A percentile compares a stretch with the other conserved stretches of the same genome.
These are phyloP conservation scores for Cyclospora cayetanensis DNA, from an alignment of 169 alveolate species.

Conservation along the genomic window DNA sequence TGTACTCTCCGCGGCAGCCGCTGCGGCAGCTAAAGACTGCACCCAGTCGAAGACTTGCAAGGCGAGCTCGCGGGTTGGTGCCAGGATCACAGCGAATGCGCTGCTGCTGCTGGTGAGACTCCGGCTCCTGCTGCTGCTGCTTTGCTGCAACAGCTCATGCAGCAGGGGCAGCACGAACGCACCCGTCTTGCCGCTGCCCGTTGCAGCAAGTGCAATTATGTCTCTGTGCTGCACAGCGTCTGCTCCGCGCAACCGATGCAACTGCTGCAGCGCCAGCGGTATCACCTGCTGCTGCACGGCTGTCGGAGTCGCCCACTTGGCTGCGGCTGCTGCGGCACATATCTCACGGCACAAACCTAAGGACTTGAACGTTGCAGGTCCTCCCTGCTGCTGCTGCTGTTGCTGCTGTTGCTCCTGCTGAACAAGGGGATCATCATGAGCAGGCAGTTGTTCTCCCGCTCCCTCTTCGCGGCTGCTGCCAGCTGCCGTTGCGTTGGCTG, in stretches of 20 bases:
- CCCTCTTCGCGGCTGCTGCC: neutral
- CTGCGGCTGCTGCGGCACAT: conserved; percentile 90
- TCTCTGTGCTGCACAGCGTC: conserved; percentile 87
- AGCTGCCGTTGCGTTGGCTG: neutral
- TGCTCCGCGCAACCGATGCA: neutral
- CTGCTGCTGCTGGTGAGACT: neutral
- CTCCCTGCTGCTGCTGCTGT: conserved; percentile 16
- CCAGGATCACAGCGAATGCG: neutral
- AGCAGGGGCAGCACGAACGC: conserved; percentile 97
- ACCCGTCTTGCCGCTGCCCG: conserved; percentile 95
- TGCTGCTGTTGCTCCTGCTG: conserved; percentile 35
- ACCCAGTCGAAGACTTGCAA: too few species aligned
- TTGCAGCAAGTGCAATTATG: conserved; percentile 99
- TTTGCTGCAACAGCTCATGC: conserved; percentile 87
- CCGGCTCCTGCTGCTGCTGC: neutral
- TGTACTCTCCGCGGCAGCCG: neutral
- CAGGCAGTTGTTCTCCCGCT: neutral
- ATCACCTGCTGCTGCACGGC: conserved; percentile 91
- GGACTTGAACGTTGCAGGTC: conserved; percentile 84
- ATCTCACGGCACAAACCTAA: conserved; percentile 96
- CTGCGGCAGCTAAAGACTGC: too few species aligned
- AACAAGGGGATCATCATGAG: too few species aligned
- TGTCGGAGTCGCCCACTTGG: conserved; percentile 95
- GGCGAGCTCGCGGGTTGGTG: too few species aligned
- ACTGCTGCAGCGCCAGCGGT: conserved; percentile 88